Evolutionary conservation across 1,284 basidiomycete genomes (phyloP).

Genomic region (Rhodotorula sp.): DNA sequence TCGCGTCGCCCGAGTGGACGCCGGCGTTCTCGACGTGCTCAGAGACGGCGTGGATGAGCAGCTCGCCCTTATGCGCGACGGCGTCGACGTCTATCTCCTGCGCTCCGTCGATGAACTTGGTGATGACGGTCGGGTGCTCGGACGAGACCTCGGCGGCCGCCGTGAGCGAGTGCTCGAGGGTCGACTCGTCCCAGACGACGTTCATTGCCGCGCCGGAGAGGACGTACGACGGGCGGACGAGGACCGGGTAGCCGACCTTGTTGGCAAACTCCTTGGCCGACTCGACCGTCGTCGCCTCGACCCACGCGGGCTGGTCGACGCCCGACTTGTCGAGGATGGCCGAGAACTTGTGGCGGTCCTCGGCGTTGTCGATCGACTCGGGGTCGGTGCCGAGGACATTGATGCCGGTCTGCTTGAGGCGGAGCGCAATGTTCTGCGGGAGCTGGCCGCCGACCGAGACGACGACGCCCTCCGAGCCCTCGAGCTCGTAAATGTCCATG

Average conservation of each 20-base stretch:
- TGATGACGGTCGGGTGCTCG: constrained; percentile 94
- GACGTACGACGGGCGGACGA: constrained; percentile 95
- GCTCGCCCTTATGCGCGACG: constrained; percentile 87
- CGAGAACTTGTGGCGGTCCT: constrained; percentile 99
- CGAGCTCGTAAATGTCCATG: constrained; percentile 99
- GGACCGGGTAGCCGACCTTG: constrained; percentile 86
- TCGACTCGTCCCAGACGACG: constrained; percentile 85
- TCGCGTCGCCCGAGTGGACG: constrained; percentile 98
- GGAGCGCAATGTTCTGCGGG: constrained; percentile 96
- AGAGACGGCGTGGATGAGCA: constrained; percentile 94
- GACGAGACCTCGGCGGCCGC: constrained; percentile 94
- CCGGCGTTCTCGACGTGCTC: constrained; percentile 99
- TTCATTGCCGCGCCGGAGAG: constrained; percentile 99
- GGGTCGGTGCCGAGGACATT: constrained; percentile 97
- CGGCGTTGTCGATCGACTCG: constrained; percentile 90
- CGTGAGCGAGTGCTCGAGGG: constrained; percentile 87
- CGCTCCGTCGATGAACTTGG: constrained; percentile 96
- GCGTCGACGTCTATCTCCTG: constrained; percentile 99
- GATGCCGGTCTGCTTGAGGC: constrained; percentile 84
- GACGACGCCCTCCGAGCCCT: constrained; percentile 86
- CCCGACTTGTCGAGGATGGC: constrained; percentile 90
- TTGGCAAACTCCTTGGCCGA: constrained; percentile 89
- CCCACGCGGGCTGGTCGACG: constrained; percentile 97
- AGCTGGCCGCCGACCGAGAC: constrained; percentile 96
- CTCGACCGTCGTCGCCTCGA: constrained; percentile 82